A percentile compares a stretch with the other conserved stretches of the same genome.
These are phyloP conservation scores for Didymella arachidicola DNA, from an alignment of 2,329 filamentous ascomycete genomes.

Conservation along the genomic window DNA sequence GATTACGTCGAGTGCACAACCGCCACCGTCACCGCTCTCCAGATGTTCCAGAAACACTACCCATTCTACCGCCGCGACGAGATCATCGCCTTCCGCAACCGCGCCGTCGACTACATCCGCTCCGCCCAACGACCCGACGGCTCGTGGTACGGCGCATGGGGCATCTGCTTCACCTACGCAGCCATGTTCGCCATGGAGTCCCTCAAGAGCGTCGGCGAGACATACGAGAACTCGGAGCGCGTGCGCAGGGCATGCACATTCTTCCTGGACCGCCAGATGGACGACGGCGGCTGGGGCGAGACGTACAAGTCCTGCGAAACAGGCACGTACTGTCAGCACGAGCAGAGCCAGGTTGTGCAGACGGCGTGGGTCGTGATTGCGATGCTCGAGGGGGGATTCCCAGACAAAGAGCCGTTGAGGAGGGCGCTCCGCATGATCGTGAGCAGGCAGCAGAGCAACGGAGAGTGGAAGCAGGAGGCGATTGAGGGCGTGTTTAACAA, in stretches of 20 bases:
- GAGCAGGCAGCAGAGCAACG: constrained; percentile 82
- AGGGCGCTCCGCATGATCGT: constrained; percentile 83
- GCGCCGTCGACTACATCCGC: constrained; percentile 84
- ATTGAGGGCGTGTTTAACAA: constrained; percentile 99
- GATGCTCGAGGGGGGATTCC: constrained; percentile 82
- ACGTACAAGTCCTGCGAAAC: constrained; percentile 87
- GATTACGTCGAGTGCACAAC: constrained; percentile 98
- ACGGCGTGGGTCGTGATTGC: constrained; percentile 89
- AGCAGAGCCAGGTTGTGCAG: constrained; percentile 87
- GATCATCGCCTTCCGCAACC: constrained; percentile 74
- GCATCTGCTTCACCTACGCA: constrained; percentile 97
- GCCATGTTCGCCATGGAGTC: constrained; percentile 96
- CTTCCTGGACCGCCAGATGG: constrained; percentile 81
- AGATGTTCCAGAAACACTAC: constrained; percentile 81
- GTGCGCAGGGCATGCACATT: constrained; percentile 84
- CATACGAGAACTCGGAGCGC: constrained; percentile 74
- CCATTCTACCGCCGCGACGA: constrained; percentile 80
- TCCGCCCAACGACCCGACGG: constrained; percentile 79
- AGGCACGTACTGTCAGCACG: constrained; percentile 77
- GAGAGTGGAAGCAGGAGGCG: constrained; percentile 93
- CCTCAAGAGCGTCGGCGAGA: constrained; percentile 81
- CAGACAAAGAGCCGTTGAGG: constrained; percentile 74
- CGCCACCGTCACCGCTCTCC: constrained; percentile 86
- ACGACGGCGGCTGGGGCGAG: constrained; percentile 96
- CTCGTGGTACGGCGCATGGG: constrained; percentile 98